phyloP scores from a whole-genome alignment of 2,329 filamentous ascomycete genomes.

The Westerdykella sp. region DNA sequence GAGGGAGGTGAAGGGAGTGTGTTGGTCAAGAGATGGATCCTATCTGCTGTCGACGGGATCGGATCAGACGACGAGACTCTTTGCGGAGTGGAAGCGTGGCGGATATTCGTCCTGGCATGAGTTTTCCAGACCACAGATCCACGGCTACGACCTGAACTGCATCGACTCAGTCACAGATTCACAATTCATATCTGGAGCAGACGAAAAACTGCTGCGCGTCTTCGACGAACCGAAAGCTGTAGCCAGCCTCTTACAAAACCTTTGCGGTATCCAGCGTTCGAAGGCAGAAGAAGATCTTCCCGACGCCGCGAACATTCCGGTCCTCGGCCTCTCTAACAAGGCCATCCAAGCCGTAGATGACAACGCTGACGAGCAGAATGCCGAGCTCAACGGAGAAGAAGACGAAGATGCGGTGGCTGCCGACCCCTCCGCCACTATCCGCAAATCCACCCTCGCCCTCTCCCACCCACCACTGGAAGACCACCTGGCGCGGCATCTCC shows the following conservation, averaged over 20 bases:
- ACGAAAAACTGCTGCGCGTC: slow-evolving; percentile 95
- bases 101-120: slow-evolving; percentile 73
- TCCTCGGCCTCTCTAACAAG: slow-evolving; percentile 93
- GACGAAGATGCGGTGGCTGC: slow-evolving; percentile 45
- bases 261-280: slow-evolving; percentile 54
- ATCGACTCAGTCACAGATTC: slow-evolving; percentile 66
- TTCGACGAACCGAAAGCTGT: slow-evolving; percentile 85
- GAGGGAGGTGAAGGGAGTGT: slow-evolving; percentile 69
- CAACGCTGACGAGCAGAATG: slow-evolving; percentile 13
- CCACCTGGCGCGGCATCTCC: slow-evolving; percentile 76
- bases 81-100: slow-evolving; percentile 66
- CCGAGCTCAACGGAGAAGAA: slow-evolving; percentile 37
- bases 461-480: slow-evolving; percentile 81
- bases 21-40: slow-evolving; percentile 75
- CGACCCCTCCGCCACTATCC: slow-evolving; percentile 51
- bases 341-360: slow-evolving; percentile 56
- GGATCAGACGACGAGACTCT: slow-evolving; percentile 88
- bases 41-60: slow-evolving; percentile 84
- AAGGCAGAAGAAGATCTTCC: slow-evolving; percentile 47
- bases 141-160: slow-evolving; percentile 97
- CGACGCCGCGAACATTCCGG: slow-evolving; percentile 89
- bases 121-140: slow-evolving; percentile 90
- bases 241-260: slow-evolving; percentile 62
- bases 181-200: slow-evolving; percentile 88
- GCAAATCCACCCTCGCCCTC: slow-evolving; percentile 58